Evolutionary conservation across 106 monocot genomes (phyloP).

Genomic region (Hemerocallis citrina): DNA sequence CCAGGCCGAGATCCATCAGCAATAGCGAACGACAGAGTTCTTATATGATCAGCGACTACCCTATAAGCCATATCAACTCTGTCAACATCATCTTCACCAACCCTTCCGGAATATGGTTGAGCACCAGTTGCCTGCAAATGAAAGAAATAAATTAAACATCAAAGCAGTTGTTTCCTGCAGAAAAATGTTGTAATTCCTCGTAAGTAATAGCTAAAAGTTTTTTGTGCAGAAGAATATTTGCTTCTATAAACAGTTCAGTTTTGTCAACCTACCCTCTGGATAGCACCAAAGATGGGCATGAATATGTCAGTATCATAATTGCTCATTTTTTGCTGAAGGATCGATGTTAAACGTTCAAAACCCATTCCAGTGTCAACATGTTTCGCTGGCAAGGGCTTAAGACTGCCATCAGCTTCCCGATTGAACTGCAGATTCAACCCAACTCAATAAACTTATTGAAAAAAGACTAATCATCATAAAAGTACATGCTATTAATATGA

Average conservation of each 20-base stretch:
- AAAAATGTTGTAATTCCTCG: background rate
- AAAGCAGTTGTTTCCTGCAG: background rate
- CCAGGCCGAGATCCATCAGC: constrained; percentile 96
- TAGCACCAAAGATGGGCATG: constrained; percentile 77
- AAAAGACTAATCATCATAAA: background rate
- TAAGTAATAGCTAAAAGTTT: background rate
- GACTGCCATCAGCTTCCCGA: constrained; percentile 71
- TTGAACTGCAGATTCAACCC: constrained; percentile 50
- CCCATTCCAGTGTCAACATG: constrained; percentile 98
- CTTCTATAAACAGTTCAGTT: background rate
- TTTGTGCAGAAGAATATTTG: background rate
- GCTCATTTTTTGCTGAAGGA: constrained; percentile 94
- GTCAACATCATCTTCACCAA: constrained; percentile 73
- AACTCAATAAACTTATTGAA: constrained; percentile 1
- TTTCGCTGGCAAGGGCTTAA: constrained; percentile 72
- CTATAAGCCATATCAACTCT: constrained; percentile 94
- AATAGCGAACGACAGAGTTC: constrained; percentile 92
- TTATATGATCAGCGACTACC: constrained; percentile 91
- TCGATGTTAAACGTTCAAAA: constrained; percentile 82
- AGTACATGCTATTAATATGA: background rate
- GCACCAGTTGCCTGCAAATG: constrained; percentile 58
- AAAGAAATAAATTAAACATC: background rate
- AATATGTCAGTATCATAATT: constrained; percentile 97
- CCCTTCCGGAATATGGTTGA: constrained; percentile 62
- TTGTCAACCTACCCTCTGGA: constrained; percentile 50